These are phyloP conservation scores for Aspergillus fijiensis DNA, from an alignment of 2,329 filamentous ascomycete species.

Conservation along the genomic window DNA sequence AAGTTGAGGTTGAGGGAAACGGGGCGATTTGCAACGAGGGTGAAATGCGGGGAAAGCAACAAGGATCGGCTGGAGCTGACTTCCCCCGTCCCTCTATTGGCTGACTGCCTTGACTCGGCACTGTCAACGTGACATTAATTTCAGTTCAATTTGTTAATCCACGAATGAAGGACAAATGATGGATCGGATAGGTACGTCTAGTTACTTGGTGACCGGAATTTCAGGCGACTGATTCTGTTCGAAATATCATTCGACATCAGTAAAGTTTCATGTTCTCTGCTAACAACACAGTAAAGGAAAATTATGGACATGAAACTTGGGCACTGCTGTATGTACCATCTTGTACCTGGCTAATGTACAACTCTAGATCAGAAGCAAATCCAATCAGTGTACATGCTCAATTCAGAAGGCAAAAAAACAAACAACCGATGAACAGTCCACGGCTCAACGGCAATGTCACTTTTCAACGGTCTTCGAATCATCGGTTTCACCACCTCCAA, in stretches of 20 bases:
- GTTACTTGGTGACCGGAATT: no score
- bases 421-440: neutral
- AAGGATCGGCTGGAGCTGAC: constrained; percentile 5
- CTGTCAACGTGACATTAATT: neutral
- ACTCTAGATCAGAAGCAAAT: neutral
- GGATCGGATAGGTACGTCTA: no score
- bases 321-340: no score
- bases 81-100: constrained; percentile 7
- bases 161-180: no score
- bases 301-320: neutral
- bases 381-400: neutral
- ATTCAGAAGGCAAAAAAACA: neutral
- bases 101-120: neutral
- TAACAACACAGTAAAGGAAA: neutral
- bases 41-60: constrained; percentile 14
- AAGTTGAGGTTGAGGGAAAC: neutral
- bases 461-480: neutral
- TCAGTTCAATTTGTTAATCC: no score
- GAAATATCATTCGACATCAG: no score
- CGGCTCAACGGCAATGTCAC: no score
- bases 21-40: neutral
- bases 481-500: neutral
- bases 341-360: neutral
- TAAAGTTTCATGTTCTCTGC: no score
- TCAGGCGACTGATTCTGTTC: no score